Percentiles rank a stretch among this genome's conserved stretches.
Conservation (phyloP, 2,329 filamentous ascomycete species). For the Hypoxylon sp. region DNA sequence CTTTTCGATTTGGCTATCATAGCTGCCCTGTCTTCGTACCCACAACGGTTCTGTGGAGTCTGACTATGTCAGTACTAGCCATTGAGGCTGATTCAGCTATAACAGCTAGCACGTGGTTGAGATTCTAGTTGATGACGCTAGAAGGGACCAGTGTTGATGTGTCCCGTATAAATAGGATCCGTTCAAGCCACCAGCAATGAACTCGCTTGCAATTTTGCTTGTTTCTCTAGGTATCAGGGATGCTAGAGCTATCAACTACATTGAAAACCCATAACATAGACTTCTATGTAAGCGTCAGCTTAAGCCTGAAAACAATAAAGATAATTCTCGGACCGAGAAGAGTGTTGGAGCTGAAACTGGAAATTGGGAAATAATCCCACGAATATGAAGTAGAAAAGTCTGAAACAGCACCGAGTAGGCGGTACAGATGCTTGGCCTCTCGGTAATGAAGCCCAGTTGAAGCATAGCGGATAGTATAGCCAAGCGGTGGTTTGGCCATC, state of each 20-base stretch:
- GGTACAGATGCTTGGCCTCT: constrained; percentile 15
- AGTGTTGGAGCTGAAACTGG: background rate
- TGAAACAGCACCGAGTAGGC: constrained; percentile 9
- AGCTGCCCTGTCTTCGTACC: constrained; percentile 35
- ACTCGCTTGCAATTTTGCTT: background rate
- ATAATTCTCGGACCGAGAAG: background rate
- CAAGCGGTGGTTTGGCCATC: constrained; percentile 16
- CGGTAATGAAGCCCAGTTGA: constrained; percentile 36
- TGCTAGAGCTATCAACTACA: background rate
- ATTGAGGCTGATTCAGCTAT: constrained; percentile 39
- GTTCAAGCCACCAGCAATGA: background rate
- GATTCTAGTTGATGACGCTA: constrained; percentile 12
- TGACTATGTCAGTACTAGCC: constrained; percentile 19
- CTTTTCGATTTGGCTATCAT: constrained; percentile 37
- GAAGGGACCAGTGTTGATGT: background rate
- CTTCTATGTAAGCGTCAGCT: constrained; percentile 17
- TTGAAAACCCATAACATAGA: background rate
- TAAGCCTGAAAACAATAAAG: constrained; percentile 1
- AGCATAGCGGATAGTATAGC: constrained; percentile 26
- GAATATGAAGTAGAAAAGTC: background rate
- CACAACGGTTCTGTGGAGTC: constrained; percentile 28
- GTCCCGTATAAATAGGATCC: background rate
- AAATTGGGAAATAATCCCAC: background rate
- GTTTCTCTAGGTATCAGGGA: background rate
- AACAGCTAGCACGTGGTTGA: constrained; percentile 15